Evolutionary conservation across 2,329 filamentous ascomycete genomes (phyloP).

Genomic region (Fusarium liriodendri): DNA sequence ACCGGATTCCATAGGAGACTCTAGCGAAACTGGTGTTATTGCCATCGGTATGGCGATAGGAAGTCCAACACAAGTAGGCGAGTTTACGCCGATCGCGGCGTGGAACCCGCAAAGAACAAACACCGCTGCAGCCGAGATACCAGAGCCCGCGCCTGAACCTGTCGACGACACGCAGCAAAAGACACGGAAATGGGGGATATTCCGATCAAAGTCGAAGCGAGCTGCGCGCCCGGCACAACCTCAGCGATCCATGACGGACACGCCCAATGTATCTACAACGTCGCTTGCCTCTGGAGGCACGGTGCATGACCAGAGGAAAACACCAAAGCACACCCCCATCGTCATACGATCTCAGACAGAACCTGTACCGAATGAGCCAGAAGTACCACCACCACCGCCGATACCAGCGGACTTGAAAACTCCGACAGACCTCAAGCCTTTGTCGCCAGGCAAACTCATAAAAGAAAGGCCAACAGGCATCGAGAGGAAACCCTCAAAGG

Average conservation of each 20-base stretch:
- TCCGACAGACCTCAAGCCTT: conserved; percentile 7
- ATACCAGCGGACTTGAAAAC: not conserved
- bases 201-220: conserved; percentile 57
- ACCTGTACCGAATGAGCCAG: conserved; percentile 40
- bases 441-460: conserved; percentile 22
- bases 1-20: conserved; percentile 56
- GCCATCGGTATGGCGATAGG: conserved; percentile 81
- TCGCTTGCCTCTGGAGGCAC: conserved; percentile 29
- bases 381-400: conserved; percentile 12
- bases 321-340: conserved; percentile 56
- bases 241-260: conserved; percentile 41
- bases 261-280: conserved; percentile 33
- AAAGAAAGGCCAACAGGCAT: conserved; percentile 18
- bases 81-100: conserved; percentile 35
- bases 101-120: conserved; percentile 46
- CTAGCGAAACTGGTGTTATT: conserved; percentile 43
- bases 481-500: conserved; percentile 30
- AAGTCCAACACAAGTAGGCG: conserved; percentile 67
- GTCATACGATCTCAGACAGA: conserved; percentile 57
- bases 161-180: conserved; percentile 55
- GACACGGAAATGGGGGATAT: conserved; percentile 69
- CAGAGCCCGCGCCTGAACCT: conserved; percentile 21
- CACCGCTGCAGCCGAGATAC: conserved; percentile 35
- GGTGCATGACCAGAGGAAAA: conserved; percentile 25
- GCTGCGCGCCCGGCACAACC: conserved; percentile 32